Base-by-base conservation (phyloP, 192 early-diverging fungal genomes). In the Backusella sp. region DNA sequence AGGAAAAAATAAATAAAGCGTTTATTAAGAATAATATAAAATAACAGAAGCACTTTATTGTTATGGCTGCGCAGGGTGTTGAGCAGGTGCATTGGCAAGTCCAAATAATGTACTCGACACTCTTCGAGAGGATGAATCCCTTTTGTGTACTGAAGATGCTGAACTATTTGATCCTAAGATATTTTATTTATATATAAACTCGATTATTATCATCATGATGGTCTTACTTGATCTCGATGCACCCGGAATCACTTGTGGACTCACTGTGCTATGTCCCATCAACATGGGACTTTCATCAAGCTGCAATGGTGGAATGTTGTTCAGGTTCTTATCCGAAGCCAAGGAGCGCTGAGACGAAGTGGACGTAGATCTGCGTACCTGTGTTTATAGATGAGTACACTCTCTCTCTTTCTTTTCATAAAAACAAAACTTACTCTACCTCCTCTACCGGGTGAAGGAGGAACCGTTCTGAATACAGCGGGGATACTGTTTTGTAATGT, bases 381-480 rank as follows among this genome's bases (percentile, higher is more conserved):
- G 15, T 52, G 15, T 44, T 15, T 44, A 44, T 44, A 44, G 4
- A 23, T 44, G n/a, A 53, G 21, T 41, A 32, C 32, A 32, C 34
- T 28, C 59, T 62, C 14, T 7, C 5, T 28, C 46, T 71, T 14
- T n/a, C 21, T 39, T 3, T 21, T 1, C 17, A 3, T 14, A 12
- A 44, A 17, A 1, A 14, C 12, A 44, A 15, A 19, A 72, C 32
- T 73, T 77, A 78, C 77, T 30, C 77, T 73, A 9, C 59, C 72
- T 52, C 73, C 72, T 68, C 77, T 44, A 39, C 77, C 72, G 7
- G 77, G 77, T 15, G 77, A 78, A n/a, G 77, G 77, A 35, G 77
- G 77, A 11, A 78, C 72, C 21, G 77, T 66, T 46, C 77, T 65
- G 39, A 78, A 78, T 17, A 78, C 77, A 17, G 66, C 62, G 19